Base-by-base conservation (phyloP, 106 monocot genomes). In the Chionographis japonica region DNA sequence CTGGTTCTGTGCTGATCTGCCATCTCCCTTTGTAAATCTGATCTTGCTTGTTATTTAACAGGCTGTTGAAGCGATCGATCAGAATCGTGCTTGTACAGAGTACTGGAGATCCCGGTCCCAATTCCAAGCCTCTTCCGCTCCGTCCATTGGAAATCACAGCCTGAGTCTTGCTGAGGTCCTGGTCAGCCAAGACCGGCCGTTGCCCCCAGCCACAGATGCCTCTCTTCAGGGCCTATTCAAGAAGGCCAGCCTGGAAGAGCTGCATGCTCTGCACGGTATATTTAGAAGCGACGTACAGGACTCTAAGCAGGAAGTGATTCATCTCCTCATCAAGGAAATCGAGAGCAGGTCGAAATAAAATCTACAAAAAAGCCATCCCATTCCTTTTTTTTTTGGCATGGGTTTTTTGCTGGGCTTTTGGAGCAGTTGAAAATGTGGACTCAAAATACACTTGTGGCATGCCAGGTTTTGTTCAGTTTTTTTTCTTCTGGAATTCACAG, bases 51-150 rank as follows among this genome's bases (percentile, higher is more conserved):
- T 41, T 57, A 12, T 35, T n/a, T 40, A 68, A 43, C 65, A 91
- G 91, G 87, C 55, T 15, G 82, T 87, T 40, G 91, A 87, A 64
- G 81, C 70, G 17, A 79, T 76, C 0, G 84, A 91, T 75, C 65
- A 53, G 16, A 19, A 72, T 54, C 77, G 27, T 37, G 58, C 72
- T 27, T 79, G 76, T 54, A 27, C 35, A 15, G 89, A 89, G 60
- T 89, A 85, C 46, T 85, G 89, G 89, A 82, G 58, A 56, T 67
- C 66, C 43, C 70, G 52, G 54, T 50, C 72, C 20, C 66, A 59
- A 43, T 54, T 60, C 1, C 52, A 13, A 8, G n/a, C 13, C 0
- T 6, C 13, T n/a, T 16, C 74, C 3, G 16, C 36, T 27, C 16
- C 36, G 3, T 56, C 42, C 12, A 9, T 36, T 6, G 68, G 52